Evolutionary conservation across 805 yeast species (phyloP).

Genomic region (Wickerhamiella shivajii): DNA sequence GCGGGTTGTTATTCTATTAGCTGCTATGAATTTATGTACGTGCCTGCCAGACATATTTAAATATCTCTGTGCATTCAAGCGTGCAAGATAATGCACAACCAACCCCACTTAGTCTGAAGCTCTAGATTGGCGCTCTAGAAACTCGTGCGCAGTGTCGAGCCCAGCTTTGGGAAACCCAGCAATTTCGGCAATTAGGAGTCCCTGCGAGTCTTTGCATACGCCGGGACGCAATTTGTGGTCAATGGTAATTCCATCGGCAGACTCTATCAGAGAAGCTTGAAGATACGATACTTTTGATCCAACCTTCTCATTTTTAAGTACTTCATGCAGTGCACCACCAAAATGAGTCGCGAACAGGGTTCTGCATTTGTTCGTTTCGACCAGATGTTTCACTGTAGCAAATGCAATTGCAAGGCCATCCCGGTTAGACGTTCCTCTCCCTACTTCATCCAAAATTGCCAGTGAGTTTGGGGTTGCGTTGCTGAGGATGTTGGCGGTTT

Average conservation of each 20-base stretch:
- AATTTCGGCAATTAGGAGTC: conserved; percentile 55
- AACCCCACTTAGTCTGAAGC: no score
- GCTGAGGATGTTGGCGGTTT: conserved; percentile 53
- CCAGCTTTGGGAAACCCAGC: conserved; percentile 67
- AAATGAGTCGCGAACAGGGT: conserved; percentile 86
- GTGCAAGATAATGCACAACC: no score
- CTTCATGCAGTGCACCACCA: conserved; percentile 36
- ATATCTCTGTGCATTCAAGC: no score
- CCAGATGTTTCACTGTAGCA: conserved; percentile 49
- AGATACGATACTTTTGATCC: conserved; percentile 8
- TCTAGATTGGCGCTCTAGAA: no score
- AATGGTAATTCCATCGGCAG: conserved; percentile 25
- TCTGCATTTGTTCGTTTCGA: conserved; percentile 43
- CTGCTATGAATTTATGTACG: no score
- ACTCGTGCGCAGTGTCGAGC: conserved; percentile 21
- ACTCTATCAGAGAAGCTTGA: conserved; percentile 11
- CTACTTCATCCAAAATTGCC: conserved; percentile 76
- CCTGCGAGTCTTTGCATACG: conserved; percentile 60
- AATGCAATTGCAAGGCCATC: conserved; percentile 81
- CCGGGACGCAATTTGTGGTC: conserved; percentile 46
- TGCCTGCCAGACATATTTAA: no score
- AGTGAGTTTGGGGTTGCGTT: conserved; percentile 54
- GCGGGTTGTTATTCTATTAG: no score
- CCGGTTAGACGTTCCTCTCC: conserved; percentile 72
- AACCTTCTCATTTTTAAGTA: conserved; percentile 25